Evolutionary conservation across 1,139 yeast species (phyloP).

Genomic region (Candida smagusa): DNA sequence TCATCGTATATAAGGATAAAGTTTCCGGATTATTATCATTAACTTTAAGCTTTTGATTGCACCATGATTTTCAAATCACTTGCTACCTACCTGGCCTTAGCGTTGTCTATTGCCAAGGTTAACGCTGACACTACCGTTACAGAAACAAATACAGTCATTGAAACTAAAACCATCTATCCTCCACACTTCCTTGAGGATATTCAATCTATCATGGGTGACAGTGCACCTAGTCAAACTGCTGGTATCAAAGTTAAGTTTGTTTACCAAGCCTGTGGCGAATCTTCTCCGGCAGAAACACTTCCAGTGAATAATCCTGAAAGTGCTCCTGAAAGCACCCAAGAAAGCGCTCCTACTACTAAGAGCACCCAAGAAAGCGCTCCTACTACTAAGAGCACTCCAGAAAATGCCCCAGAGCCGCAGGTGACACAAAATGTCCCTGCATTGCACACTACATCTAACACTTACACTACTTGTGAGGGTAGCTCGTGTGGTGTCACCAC

Average conservation of each 20-base stretch:
- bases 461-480: slow-evolving; percentile 6
- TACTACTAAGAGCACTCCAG: not conserved
- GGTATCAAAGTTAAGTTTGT: slow-evolving; percentile 36
- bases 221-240: slow-evolving; percentile 19
- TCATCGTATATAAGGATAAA: not conserved
- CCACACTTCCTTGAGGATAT: slow-evolving; percentile 24
- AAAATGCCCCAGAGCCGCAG: not conserved
- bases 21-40: not conserved
- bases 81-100: slow-evolving; percentile 12
- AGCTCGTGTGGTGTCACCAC: slow-evolving; percentile 3
- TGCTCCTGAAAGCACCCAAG: not conserved
- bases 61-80: slow-evolving; percentile 14
- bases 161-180: slow-evolving; percentile 31
- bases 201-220: slow-evolving; percentile 19
- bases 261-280: slow-evolving; percentile 12
- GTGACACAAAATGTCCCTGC: not conserved
- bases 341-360: not conserved
- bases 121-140: slow-evolving; percentile 10
- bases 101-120: slow-evolving; percentile 8
- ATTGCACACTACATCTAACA: not conserved
- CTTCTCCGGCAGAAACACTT: not conserved
- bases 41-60: not conserved
- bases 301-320: not conserved
- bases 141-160: slow-evolving; percentile 22
- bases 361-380: not conserved